These are phyloP conservation scores for Aspergillus aculeatinus DNA, from an alignment of 2,329 filamentous ascomycete species.

Conservation along the genomic window DNA sequence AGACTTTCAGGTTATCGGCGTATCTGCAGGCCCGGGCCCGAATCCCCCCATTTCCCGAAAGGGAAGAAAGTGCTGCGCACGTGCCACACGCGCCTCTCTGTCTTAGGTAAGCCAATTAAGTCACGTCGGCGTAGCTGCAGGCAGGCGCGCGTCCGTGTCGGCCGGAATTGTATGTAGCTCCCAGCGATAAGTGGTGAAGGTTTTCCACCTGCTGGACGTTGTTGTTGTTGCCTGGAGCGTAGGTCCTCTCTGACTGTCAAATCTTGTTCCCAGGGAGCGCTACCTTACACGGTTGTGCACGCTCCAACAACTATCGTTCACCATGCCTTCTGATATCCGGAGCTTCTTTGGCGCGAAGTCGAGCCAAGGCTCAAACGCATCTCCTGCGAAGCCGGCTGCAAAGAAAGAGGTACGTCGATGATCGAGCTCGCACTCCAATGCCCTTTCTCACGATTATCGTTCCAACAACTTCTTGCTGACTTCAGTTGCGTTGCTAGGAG, in stretches of 20 bases:
- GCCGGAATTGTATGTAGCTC: constrained; percentile 3
- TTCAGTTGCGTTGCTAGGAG: constrained; percentile 5
- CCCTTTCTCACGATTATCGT: not conserved
- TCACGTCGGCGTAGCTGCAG: constrained; percentile 21
- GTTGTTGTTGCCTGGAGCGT: not conserved
- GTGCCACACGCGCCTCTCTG: constrained; percentile 19
- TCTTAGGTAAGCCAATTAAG: constrained; percentile 28
- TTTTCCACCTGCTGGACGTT: not conserved
- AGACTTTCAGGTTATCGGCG: constrained; percentile 23
- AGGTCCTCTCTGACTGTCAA: not conserved
- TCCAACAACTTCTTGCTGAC: not conserved
- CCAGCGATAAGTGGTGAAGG: not conserved
- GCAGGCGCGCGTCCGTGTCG: constrained; percentile 29
- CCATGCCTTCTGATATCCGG: constrained; percentile 82
- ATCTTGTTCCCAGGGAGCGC: not conserved
- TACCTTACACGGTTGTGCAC: not conserved
- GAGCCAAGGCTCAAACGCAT: constrained; percentile 54
- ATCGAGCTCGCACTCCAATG: not conserved
- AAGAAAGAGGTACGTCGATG: constrained; percentile 44
- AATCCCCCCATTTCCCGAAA: constrained; percentile 20
- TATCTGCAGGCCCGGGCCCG: constrained; percentile 20
- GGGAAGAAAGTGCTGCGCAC: constrained; percentile 25
- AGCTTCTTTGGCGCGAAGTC: constrained; percentile 84
- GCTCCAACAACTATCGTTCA: constrained; percentile 10
- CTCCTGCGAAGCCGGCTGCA: constrained; percentile 44